Evolutionary conservation across 1,139 yeast species (phyloP).

Genomic region (Taphrina confusa): DNA sequence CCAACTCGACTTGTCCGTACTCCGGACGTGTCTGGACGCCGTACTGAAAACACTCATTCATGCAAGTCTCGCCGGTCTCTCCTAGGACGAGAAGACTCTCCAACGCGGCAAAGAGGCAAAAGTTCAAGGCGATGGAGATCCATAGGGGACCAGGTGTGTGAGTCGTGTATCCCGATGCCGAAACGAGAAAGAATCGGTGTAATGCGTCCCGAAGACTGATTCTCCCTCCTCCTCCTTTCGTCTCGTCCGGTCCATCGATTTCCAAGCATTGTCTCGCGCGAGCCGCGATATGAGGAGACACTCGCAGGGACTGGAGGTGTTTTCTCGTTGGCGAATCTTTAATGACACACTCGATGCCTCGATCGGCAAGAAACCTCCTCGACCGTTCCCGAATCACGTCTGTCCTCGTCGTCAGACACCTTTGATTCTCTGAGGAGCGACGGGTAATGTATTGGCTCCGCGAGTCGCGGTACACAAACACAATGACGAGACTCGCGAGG

Average conservation of each 20-base stretch:
- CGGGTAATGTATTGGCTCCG: conserved; percentile 10
- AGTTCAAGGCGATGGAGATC: conserved; percentile 21
- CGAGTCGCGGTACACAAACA: conserved; percentile 20
- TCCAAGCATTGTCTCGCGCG: neutral
- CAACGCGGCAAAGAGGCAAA: conserved; percentile 14
- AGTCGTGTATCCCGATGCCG: neutral
- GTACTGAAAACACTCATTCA: conserved; percentile 21
- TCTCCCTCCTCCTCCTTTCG: neutral
- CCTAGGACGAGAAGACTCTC: conserved; percentile 18
- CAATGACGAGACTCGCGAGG: conserved; percentile 28
- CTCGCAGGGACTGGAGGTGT: neutral
- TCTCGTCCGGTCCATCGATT: neutral
- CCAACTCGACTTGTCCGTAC: neutral
- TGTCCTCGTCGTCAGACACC: neutral
- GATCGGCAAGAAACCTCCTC: neutral
- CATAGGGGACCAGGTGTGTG: conserved; percentile 6
- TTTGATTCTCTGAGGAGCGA: conserved; percentile 10
- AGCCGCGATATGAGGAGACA: neutral
- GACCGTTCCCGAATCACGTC: neutral
- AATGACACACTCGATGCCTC: neutral
- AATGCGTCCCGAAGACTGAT: conserved; percentile 14
- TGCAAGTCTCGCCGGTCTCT: neutral
- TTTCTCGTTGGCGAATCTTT: neutral
- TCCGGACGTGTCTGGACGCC: conserved; percentile 1
- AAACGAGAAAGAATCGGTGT: conserved; percentile 19